Base-by-base conservation (phyloP, 2,329 filamentous ascomycete genomes). In the Xylariaceae sp. region DNA sequence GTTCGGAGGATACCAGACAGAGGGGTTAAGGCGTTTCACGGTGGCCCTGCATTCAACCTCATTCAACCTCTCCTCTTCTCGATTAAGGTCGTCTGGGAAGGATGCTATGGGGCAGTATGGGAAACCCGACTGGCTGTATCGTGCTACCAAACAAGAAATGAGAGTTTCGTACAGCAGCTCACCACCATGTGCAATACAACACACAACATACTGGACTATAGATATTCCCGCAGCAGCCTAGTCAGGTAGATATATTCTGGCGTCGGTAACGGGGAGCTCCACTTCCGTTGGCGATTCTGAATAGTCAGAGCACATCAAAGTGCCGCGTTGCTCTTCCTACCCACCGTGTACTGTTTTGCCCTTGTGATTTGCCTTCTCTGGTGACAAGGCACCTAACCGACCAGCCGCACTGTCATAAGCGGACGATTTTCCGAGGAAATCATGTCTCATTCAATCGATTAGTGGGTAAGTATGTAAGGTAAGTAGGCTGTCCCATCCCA, bases 21-120 rank as follows among this genome's bases (percentile, higher is more conserved):
- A 52, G 46, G 43, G 43, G 49, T 26, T 19, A 26, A 19, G 53
- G 53, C 44, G 33, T 60, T 57, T 50, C 33, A 17, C 31, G 36
- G 37, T 19, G 9, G 26, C 17, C 40, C 23, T 56, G 37, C 40
- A 49, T 47, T 24, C 24, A 6, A 7, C 37, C 29, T 44, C n/a
- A 12, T 17, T 19, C 17, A 36, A 7, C 31, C n/a, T 44, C 19
- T 24, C 12, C 40, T 11, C n/a, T 44, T 29, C 26, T 40, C 9
- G 12, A 5, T 40, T 12, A 9, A 9, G 3, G n/a, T 24, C 19
- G 37, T n/a, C 6, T n/a, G n/a, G n/a, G 21, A 33, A 33, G 11
- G 6, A 33, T 33, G n/a, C n/a, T n/a, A n/a, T n/a, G n/a, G n/a
- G n/a, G 24, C n/a, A 16, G 36, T 11, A 36, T 23, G 37, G n/a